A percentile compares a stretch with the other conserved stretches of the same genome.
Evolutionary conservation across 768 basidiomycete species (phyloP).

Genomic region (Pholiota conissans): DNA sequence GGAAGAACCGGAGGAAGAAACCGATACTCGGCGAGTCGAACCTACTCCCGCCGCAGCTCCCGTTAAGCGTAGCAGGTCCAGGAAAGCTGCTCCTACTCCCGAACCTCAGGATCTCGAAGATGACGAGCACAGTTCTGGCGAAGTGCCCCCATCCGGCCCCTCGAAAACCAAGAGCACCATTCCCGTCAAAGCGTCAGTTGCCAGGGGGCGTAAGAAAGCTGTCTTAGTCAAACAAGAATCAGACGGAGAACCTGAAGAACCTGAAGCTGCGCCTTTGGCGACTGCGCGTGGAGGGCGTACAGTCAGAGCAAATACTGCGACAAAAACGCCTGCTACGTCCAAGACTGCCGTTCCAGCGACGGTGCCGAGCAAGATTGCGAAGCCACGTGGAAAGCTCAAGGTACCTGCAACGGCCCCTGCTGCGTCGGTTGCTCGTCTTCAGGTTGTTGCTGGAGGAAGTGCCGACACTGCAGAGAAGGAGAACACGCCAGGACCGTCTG

Average conservation of each 20-base stretch:
- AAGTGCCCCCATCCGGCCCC: neutral
- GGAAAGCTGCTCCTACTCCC: neutral
- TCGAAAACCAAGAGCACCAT: conserved; percentile 1
- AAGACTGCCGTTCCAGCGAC: conserved; percentile 6
- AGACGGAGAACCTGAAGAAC: conserved; percentile 13
- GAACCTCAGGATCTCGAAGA: neutral
- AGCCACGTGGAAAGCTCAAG: conserved; percentile 27
- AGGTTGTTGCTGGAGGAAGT: neutral
- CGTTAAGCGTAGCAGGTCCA: conserved; percentile 7
- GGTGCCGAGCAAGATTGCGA: conserved; percentile 9
- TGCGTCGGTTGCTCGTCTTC: conserved; percentile 12
- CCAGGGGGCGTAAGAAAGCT: conserved; percentile 3
- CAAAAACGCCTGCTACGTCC: conserved; percentile 14
- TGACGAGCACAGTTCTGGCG: neutral
- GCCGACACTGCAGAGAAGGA: conserved; percentile 38
- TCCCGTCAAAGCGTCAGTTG: conserved; percentile 3
- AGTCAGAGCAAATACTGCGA: conserved; percentile 2
- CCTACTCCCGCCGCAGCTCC: conserved; percentile 1
- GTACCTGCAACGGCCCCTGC: conserved; percentile 37
- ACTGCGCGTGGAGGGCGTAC: conserved; percentile 8
- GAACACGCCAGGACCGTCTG: conserved; percentile 32
- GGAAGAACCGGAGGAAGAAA: conserved; percentile 11
- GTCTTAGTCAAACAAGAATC: conserved; percentile 10
- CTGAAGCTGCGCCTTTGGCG: conserved; percentile 10
- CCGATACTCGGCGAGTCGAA: conserved; percentile 7